Base-by-base conservation (phyloP, 176 grass and related monocot genomes). In the Dactylis glomerata region DNA sequence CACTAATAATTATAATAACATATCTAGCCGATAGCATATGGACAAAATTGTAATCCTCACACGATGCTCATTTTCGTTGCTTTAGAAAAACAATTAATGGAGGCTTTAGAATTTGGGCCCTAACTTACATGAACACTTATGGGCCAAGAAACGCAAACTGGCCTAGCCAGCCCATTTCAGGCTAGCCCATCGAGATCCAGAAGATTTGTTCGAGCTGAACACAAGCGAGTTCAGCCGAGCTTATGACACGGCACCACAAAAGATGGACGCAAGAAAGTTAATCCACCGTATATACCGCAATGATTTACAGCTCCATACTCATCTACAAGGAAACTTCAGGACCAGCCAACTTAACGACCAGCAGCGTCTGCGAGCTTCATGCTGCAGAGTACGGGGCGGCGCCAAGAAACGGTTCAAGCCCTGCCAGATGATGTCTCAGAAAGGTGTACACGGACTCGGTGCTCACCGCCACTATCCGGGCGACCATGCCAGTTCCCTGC, bases 361-460 rank as follows among this genome's bases (percentile, higher is more conserved):
- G 30, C 61, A 64, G 72, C 1, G 15, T 45, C 11, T 55, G 44
- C 15, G 30, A 92, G 37, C 73, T 69, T 90, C 87, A 92, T 19
- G 91, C 68, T 30, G 87, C 32, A 45, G 71, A 83, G 44, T 95
- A 95, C 1, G 96, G 96, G 42, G 85, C 41, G 67, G 83, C 91
- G 15, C 96, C 93, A 8, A 95, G 77, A 58, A 94, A 87, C 3
- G 56, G 44, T 77, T 95, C 83, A 70, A 98, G 78, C 38, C 84
- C 50, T 75, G 96, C 81, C 24, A 98, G 89, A 64, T 89, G 89
- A 28, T 83, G 80, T 32, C 81, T 89, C 45, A 98, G 32, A 77
- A 98, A 98, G 75, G 54, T 67, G 73, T 96, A 96, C 1, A 89
- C 96, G 0, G 88, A 84, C 33, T 96, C 93, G 0, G 93, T 99